phyloP scores from a whole-genome alignment of 2,329 filamentous ascomycete genomes.

The Colletotrichum tropicale region DNA sequence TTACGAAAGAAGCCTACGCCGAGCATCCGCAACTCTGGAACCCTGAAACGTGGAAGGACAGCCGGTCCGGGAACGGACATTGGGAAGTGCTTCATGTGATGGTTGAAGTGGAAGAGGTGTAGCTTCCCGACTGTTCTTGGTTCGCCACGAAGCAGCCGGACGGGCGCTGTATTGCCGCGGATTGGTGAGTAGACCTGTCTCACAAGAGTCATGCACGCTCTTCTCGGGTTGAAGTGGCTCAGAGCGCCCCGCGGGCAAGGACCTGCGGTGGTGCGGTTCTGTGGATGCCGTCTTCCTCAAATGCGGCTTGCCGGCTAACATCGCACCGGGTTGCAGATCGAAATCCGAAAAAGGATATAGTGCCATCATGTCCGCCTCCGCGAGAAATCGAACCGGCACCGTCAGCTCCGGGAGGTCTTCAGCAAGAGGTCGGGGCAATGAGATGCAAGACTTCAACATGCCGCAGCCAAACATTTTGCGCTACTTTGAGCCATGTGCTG shows the following conservation, averaged over 20 bases:
- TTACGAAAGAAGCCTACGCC: not conserved
- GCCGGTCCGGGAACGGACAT: constrained; percentile 34
- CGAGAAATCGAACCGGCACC: constrained; percentile 64
- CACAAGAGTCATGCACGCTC: constrained; percentile 30
- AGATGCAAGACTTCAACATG: constrained; percentile 59
- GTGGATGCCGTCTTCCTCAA: constrained; percentile 22
- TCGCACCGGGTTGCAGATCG: constrained; percentile 20
- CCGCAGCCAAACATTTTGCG: constrained; percentile 52
- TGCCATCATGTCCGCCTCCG: constrained; percentile 62
- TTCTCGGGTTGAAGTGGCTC: constrained; percentile 22
- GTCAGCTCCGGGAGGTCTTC: constrained; percentile 62
- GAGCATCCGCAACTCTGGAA: constrained; percentile 17
- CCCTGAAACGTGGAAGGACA: constrained; percentile 23
- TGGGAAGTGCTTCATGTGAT: constrained; percentile 38
- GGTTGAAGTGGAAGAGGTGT: constrained; percentile 37
- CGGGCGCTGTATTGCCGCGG: constrained; percentile 29
- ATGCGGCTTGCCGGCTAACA: constrained; percentile 31
- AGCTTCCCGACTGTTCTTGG: constrained; percentile 29
- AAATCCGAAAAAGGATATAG: constrained; percentile 36
- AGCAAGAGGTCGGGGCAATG: constrained; percentile 44
- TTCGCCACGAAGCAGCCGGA: constrained; percentile 23
- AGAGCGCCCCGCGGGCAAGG: not conserved
- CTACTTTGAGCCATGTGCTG: constrained; percentile 85
- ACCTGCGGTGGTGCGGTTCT: constrained; percentile 23
- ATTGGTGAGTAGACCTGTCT: constrained; percentile 44